Base-by-base conservation (phyloP, 495 filamentous ascomycete species). In the Neurospora sp. region DNA sequence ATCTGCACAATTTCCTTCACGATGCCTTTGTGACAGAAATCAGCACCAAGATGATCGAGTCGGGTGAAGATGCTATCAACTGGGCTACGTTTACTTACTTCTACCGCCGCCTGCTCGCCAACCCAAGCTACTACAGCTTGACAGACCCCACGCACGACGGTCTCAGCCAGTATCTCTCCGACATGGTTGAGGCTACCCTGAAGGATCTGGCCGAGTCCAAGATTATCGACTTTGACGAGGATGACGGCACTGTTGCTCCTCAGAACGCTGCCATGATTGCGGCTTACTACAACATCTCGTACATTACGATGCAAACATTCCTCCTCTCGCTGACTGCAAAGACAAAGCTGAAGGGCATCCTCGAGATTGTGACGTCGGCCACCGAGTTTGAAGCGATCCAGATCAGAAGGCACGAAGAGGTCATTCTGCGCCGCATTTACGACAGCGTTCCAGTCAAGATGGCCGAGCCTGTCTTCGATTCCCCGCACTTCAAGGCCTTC, bases 231-330 rank as follows among this genome's bases (percentile, higher is more conserved):
- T 85, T 97, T 38, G 96, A 99, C 76, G 96, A 99, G 81, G 96
- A 98, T 35, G 96, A 98, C 76, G 96, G 97, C 78, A 90, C 90
- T 27, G 90, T 98, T 71, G 89, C 92, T 9, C 94, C 96, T 27
- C 87, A 96, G 75, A 98, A 99, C 76, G 92, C 96, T 1, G 95
- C 95, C 44, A 97, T 96, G 93, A 98, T 99, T 79, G 94, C 93
- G 8, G 94, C 96, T 3, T 98, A 98, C 84, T 99, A 98, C 88
- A 98, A 98, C 81, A 97, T 99, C 75, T 98, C 96, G 20, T 97
- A 98, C 84, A 92, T 97, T 82, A 99, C 96, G 31, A 98, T 98
- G 96, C 94, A 99, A 83, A 99, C 96, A 5, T 97, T 98, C 87
- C 85, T 98, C n/a, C 86, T 98, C n/a, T 98, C 96, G 31, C 85